These are phyloP conservation scores for Elsinoe fawcettii DNA, from an alignment of 2,329 filamentous ascomycete genomes.

Conservation along the genomic window DNA sequence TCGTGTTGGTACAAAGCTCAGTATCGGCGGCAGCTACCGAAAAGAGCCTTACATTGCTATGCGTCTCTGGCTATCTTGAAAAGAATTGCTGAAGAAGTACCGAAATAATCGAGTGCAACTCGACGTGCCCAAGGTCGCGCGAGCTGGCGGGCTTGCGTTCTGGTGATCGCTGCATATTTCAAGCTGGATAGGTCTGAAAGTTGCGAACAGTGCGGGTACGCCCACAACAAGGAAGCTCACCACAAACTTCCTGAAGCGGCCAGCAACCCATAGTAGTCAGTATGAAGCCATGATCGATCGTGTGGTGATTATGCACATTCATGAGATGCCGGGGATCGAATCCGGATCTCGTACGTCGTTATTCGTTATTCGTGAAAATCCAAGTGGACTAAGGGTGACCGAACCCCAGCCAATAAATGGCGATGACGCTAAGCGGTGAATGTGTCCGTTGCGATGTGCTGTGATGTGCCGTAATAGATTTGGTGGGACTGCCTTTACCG, in stretches of 20 bases:
- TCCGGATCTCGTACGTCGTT: conserved; percentile 3
- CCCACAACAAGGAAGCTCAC: background rate
- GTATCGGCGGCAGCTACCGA: background rate
- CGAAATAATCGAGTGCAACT: background rate
- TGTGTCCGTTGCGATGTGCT: background rate
- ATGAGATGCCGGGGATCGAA: background rate
- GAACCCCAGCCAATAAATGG: background rate
- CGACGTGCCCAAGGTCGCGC: background rate
- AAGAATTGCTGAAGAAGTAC: background rate
- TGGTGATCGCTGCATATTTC: background rate
- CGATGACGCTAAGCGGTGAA: background rate
- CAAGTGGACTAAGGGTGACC: background rate
- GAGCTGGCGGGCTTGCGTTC: background rate
- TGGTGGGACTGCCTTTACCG: background rate
- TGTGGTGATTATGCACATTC: conserved; percentile 10
- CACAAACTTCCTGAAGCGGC: background rate
- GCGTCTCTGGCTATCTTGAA: background rate
- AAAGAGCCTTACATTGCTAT: background rate
- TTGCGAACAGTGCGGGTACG: background rate
- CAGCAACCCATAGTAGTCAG: background rate
- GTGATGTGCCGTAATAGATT: background rate
- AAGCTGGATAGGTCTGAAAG: background rate
- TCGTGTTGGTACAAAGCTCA: background rate
- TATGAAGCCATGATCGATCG: background rate
- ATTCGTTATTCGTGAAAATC: background rate